Evolutionary conservation across 768 basidiomycete species (phyloP).

Genomic region (Mycena latifolia): DNA sequence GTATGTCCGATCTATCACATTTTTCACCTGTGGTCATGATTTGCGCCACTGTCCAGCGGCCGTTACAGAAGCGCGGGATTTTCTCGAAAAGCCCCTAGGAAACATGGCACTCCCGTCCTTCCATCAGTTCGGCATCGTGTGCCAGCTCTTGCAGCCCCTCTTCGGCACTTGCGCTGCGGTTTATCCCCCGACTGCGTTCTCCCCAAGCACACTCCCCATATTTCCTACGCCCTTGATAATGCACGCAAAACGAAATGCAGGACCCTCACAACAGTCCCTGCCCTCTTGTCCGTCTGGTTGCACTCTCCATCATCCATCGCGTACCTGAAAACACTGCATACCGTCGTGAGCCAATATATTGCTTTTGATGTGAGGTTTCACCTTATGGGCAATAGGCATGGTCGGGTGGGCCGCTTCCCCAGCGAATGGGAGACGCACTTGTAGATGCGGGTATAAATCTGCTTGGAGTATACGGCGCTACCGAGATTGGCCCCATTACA

Average conservation of each 20-base stretch:
- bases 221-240: constrained; percentile 54
- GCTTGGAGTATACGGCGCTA: constrained; percentile 47
- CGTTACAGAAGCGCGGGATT: constrained; percentile 33
- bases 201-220: constrained; percentile 44
- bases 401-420: constrained; percentile 50
- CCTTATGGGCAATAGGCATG: neutral
- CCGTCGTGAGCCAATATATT: constrained; percentile 38
- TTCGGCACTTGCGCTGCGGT: neutral
- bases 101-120: constrained; percentile 44
- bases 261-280: constrained; percentile 48
- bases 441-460: constrained; percentile 14
- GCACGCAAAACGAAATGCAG: constrained; percentile 43
- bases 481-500: constrained; percentile 47
- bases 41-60: constrained; percentile 8
- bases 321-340: constrained; percentile 39
- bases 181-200: constrained; percentile 36
- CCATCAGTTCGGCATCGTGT: constrained; percentile 39
- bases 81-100: constrained; percentile 26
- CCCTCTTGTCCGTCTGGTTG: constrained; percentile 53
- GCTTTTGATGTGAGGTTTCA: neutral
- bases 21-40: neutral
- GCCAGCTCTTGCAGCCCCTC: constrained; percentile 38
- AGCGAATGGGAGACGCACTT: constrained; percentile 49
- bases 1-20: constrained; percentile 41
- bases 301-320: constrained; percentile 43